Percentiles rank a stretch among this genome's conserved stretches.
Evolutionary conservation across 345 rosid species (phyloP).

Genomic region (Hirschfeldia incana): DNA sequence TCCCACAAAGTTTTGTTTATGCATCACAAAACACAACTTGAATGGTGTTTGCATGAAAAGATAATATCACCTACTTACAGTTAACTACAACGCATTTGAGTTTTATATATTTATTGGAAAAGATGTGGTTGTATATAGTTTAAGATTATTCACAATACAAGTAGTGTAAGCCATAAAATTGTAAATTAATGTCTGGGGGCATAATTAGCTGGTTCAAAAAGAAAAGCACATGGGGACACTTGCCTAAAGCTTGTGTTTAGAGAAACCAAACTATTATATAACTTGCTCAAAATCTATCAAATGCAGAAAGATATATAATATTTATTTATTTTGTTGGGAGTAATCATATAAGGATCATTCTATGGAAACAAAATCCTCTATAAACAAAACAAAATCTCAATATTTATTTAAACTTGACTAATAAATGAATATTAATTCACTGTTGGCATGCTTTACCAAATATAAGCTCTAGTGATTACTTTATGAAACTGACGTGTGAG

Average conservation of each 20-base stretch:
- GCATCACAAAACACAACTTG: not conserved
- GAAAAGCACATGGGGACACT: slow-evolving; percentile 42
- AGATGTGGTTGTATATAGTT: slow-evolving; percentile 8
- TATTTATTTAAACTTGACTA: not conserved
- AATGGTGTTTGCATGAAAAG: not conserved
- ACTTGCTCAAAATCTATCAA: slow-evolving; percentile 29
- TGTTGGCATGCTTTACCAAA: slow-evolving; percentile 24
- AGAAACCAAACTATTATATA: slow-evolving; percentile 19
- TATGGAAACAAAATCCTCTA: not conserved
- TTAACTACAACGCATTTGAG: slow-evolving; percentile 26
- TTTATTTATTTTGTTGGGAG: not conserved
- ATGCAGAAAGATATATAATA: not conserved
- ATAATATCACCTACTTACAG: not conserved
- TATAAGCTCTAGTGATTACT: slow-evolving; percentile 17
- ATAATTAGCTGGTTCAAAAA: slow-evolving; percentile 43
- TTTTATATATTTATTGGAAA: slow-evolving; percentile 5
- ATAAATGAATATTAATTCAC: not conserved
- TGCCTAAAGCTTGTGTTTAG: slow-evolving; percentile 27
- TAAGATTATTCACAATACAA: slow-evolving; percentile 22
- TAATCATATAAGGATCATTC: not conserved
- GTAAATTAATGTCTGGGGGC: slow-evolving; percentile 23
- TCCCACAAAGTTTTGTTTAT: not conserved
- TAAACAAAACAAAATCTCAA: not conserved
- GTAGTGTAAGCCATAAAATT: slow-evolving; percentile 22
- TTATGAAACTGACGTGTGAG: not conserved